A percentile compares a stretch with the other conserved stretches of the same genome.
These are phyloP conservation scores for Rhizomucor miehei DNA, from an alignment of 371 early-diverging fungal genomes.

Conservation along the genomic window DNA sequence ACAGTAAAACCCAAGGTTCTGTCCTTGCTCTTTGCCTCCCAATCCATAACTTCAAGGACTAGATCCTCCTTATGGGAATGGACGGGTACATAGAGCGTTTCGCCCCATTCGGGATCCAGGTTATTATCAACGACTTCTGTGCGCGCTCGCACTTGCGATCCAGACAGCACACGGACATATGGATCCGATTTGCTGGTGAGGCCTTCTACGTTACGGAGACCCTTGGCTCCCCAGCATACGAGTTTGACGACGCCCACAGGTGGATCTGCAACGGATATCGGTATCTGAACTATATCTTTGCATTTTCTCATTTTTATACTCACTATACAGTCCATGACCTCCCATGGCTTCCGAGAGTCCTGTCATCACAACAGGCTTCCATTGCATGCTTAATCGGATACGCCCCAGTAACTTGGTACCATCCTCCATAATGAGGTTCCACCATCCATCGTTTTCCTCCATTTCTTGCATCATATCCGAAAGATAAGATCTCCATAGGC, in stretches of 20 bases:
- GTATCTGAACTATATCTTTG: background rate
- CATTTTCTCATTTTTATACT: background rate
- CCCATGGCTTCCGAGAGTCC: slow-evolving; percentile 35
- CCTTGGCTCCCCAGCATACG: slow-evolving; percentile 70
- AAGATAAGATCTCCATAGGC: slow-evolving; percentile 31
- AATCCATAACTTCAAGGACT: slow-evolving; percentile 78
- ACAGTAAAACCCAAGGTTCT: slow-evolving; percentile 63
- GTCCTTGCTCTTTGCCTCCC: slow-evolving; percentile 63
- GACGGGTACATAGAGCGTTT: slow-evolving; percentile 68
- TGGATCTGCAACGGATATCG: slow-evolving; percentile 26
- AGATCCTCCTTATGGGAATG: slow-evolving; percentile 67
- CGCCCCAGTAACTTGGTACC: slow-evolving; percentile 33
- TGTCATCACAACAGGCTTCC: slow-evolving; percentile 59
- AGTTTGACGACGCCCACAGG: slow-evolving; percentile 85
- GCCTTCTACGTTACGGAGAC: slow-evolving; percentile 70
- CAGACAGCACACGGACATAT: slow-evolving; percentile 68
- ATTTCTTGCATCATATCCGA: slow-evolving; percentile 33
- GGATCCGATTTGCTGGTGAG: slow-evolving; percentile 83
- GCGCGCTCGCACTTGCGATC: slow-evolving; percentile 56
- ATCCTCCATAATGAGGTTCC: slow-evolving; percentile 24
- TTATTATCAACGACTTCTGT: slow-evolving; percentile 75
- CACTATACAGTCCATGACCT: slow-evolving; percentile 41
- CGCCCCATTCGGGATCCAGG: slow-evolving; percentile 88
- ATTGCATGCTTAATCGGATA: slow-evolving; percentile 44
- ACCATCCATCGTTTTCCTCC: slow-evolving; percentile 41